A percentile compares a stretch with the other conserved stretches of the same genome.
Conservation (phyloP, 306 rosid genomes). For the Cotoneaster glaucophyllus region DNA sequence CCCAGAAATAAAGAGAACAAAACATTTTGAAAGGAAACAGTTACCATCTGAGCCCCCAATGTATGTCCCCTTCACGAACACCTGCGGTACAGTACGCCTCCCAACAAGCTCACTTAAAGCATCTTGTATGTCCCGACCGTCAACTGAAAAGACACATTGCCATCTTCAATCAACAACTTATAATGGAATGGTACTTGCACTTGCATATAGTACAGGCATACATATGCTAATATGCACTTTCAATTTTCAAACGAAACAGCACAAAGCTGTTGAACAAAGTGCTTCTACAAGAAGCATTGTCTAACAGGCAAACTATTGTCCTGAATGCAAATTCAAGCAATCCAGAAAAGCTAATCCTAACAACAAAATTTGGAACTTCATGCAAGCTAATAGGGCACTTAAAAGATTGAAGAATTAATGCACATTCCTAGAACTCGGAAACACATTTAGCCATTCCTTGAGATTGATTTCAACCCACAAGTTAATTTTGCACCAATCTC, state of each 20-base stretch:
- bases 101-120: constrained; percentile 54
- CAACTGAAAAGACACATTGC: constrained; percentile 44
- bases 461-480: not conserved
- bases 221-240: not conserved
- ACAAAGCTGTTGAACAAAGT: not conserved
- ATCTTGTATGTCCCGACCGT: constrained; percentile 68
- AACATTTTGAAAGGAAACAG: not conserved
- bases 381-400: not conserved
- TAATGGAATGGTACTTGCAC: not conserved
- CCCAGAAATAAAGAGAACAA: not conserved
- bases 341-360: constrained; percentile 2
- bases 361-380: not conserved
- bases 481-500: not conserved
- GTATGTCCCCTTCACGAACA: constrained; percentile 73
- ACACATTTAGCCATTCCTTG: not conserved
- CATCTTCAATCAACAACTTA: constrained; percentile 9
- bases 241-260: not conserved
- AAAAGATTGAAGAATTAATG: not conserved
- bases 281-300: constrained; percentile 2
- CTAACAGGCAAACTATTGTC: not conserved
- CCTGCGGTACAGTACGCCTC: constrained; percentile 92
- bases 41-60: constrained; percentile 95
- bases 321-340: not conserved
- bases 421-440: not conserved
- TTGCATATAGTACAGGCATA: not conserved